phyloP scores from a whole-genome alignment of 140 eudicot genomes.

The Erigeron philadelphicus region DNA sequence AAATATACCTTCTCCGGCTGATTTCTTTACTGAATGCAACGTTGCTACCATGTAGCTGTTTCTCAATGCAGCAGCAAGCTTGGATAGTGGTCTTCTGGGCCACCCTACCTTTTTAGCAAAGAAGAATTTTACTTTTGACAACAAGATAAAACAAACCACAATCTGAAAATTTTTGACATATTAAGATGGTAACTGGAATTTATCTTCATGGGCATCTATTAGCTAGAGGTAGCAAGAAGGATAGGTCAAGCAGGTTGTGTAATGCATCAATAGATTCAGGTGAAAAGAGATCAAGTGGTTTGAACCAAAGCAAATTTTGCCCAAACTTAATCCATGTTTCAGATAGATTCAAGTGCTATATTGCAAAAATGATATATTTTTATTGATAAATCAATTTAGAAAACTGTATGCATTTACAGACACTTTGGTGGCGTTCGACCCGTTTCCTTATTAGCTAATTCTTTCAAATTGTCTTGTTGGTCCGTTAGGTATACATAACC shows the following conservation, averaged over 20 bases:
- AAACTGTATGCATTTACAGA: neutral
- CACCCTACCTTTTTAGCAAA: conserved; percentile 71
- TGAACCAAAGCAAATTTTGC: neutral
- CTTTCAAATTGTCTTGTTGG: neutral
- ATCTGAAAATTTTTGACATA: conserved; percentile 1
- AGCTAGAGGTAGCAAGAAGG: neutral
- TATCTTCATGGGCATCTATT: neutral
- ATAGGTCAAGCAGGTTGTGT: neutral
- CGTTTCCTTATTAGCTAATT: neutral
- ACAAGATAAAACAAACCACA: conserved; percentile 13
- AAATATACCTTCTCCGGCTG: conserved; percentile 66
- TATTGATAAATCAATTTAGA: neutral
- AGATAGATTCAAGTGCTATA: neutral
- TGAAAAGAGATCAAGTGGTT: neutral
- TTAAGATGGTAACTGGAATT: conserved; percentile 2
- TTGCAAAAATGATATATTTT: neutral
- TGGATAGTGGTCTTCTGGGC: conserved; percentile 93
- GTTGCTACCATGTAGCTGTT: conserved; percentile 97
- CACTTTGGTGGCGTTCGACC: neutral
- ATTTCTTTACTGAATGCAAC: conserved; percentile 59
- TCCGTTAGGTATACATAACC: conserved; percentile 6
- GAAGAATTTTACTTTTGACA: conserved; percentile 18
- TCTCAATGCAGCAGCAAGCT: conserved; percentile 82
- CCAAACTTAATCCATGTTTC: neutral
- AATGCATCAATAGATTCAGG: neutral